Conservation (phyloP, 352 stramenopile genomes). For the Phytophthora europaea region DNA sequence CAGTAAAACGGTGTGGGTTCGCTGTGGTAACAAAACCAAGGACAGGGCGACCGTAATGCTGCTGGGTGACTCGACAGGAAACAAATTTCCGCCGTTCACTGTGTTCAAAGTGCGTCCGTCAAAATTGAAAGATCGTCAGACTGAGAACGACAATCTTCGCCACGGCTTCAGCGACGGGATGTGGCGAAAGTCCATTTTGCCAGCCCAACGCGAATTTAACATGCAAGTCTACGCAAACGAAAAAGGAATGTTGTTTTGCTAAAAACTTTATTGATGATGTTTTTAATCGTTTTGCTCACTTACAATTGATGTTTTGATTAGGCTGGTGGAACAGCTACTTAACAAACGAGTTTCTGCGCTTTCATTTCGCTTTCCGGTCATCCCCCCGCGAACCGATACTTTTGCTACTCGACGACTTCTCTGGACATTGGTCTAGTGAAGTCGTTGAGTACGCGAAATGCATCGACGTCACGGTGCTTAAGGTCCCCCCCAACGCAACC, state of each 20-base stretch:
- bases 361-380: background rate
- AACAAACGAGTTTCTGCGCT: background rate
- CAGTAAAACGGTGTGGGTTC: no score
- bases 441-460: conserved; percentile 2
- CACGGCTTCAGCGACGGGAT: background rate
- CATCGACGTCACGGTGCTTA: background rate
- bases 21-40: no score
- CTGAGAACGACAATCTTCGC: no score
- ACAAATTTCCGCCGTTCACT: no score
- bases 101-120: no score
- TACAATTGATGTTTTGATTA: background rate
- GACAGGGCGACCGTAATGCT: no score
- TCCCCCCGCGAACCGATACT: background rate
- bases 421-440: background rate
- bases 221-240: background rate
- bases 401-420: conserved; percentile 5
- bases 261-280: background rate
- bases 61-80: no score
- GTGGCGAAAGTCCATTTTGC: background rate
- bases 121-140: no score
- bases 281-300: background rate
- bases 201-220: background rate
- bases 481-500: background rate
- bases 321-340: background rate
- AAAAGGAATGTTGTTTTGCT: background rate